Base-by-base conservation (phyloP, 768 basidiomycete species). In the Pleurotus giganteus region DNA sequence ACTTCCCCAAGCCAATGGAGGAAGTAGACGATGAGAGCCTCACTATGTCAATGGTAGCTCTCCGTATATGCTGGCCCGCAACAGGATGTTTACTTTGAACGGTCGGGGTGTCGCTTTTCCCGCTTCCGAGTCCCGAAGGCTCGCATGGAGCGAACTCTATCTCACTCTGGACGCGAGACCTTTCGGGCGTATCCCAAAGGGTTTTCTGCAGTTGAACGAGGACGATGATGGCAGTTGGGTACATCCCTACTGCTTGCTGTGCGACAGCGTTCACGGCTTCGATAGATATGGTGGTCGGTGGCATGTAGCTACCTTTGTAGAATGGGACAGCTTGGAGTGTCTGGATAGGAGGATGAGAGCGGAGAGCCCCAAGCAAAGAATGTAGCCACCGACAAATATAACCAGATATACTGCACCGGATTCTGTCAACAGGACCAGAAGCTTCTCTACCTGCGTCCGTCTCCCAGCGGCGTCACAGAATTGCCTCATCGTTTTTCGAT, bases 311-410 rank as follows among this genome's bases (percentile, higher is more conserved):
- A 19, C 61, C 64, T 8, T 61, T 64, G 19, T 66, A 68, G 39
- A 70, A 67, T 12, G 66, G 67, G 19, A 67, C 57, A 5, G 67
- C 66, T 64, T 67, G 67, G 9, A 69, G 56, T 0, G 66, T 67
- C 67, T 66, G 47, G n/a, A 34, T 8, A 29, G 47, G 4, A 57
- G 27, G 50, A 36, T 31, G 7, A 43, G 23, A 17, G 21, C 42
- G 29, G n/a, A 21, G 34, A 24, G 9, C 21, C 5, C 8, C 8
- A 26, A 27, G 5, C 8, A 43, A 19, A 36, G 21, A 15, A 24
- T 29, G n/a, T n/a, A 8, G 53, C 4, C 34, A 54, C 65, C 23
- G 23, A 67, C 68, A 46, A 67, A 69, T 52, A 68, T 56, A 6
- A 60, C 60, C 29, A 69, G 53, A 45, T 68, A 69, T 17, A 66